Percentiles rank a stretch among this genome's conserved stretches.
phyloP scores from a whole-genome alignment of 805 yeast genomes.

The Saccharomyces paradoxus region DNA sequence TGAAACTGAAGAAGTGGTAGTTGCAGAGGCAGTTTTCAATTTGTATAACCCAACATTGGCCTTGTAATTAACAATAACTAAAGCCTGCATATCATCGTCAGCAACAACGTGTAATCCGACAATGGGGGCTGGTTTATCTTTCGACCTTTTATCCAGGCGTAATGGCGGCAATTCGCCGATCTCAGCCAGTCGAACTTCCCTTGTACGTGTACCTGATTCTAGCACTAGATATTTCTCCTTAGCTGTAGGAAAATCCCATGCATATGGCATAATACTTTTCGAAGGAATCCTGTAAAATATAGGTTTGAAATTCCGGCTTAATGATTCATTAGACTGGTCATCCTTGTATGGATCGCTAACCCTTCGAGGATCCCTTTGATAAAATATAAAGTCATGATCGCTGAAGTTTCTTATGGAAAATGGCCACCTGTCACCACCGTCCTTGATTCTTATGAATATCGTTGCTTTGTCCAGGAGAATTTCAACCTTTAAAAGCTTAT shows the following conservation, averaged over 20 bases:
- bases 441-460: slow-evolving; percentile 62
- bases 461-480: slow-evolving; percentile 75
- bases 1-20: slow-evolving; percentile 26
- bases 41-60: slow-evolving; percentile 71
- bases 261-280: slow-evolving; percentile 92
- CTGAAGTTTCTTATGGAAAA: slow-evolving; percentile 85
- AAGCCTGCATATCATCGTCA: slow-evolving; percentile 89
- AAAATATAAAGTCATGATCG: slow-evolving; percentile 75
- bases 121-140: slow-evolving; percentile 37
- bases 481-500: slow-evolving; percentile 62
- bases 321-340: slow-evolving; percentile 46
- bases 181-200: slow-evolving; percentile 80
- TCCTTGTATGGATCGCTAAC: slow-evolving; percentile 33
- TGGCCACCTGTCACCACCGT: slow-evolving; percentile 83
- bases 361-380: slow-evolving; percentile 69
- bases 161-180: slow-evolving; percentile 88
- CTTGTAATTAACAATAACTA: slow-evolving; percentile 76
- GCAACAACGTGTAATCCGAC: slow-evolving; percentile 90
- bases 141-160: slow-evolving; percentile 47
- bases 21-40: slow-evolving; percentile 25
- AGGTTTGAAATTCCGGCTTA: slow-evolving; percentile 60
- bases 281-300: slow-evolving; percentile 76
- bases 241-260: slow-evolving; percentile 97
- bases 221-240: slow-evolving; percentile 69
- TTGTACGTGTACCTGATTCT: slow-evolving; percentile 61